These are phyloP conservation scores for Phytophthora sojae DNA, from an alignment of 352 stramenopile species.

Conservation along the genomic window DNA sequence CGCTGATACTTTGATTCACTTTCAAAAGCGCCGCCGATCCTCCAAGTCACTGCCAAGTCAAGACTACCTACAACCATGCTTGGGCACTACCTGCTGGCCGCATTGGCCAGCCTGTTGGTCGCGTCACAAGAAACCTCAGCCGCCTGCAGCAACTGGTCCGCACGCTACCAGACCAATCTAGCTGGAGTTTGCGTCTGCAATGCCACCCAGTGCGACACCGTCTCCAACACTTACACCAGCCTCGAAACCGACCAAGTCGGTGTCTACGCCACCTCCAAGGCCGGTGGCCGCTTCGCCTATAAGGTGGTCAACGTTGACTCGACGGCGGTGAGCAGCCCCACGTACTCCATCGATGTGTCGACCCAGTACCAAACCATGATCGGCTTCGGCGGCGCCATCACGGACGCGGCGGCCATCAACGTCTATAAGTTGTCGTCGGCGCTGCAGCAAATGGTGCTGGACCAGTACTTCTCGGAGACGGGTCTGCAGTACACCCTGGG, in stretches of 20 bases:
- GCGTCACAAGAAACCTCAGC: slow-evolving; percentile 19
- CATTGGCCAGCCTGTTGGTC: slow-evolving; percentile 10
- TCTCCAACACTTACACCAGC: slow-evolving; percentile 55
- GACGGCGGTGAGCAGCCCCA: slow-evolving; percentile 32
- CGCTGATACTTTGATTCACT: slow-evolving; percentile 9
- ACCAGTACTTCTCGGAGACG: slow-evolving; percentile 79
- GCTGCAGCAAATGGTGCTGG: slow-evolving; percentile 73
- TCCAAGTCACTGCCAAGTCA: slow-evolving; percentile 7
- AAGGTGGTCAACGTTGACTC: slow-evolving; percentile 40
- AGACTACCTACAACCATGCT: slow-evolving; percentile 13
- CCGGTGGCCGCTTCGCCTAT: slow-evolving; percentile 57
- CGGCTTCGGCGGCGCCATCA: slow-evolving; percentile 92
- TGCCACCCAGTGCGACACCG: slow-evolving; percentile 55
- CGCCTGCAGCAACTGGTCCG: slow-evolving; percentile 55
- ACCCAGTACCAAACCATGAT: slow-evolving; percentile 83
- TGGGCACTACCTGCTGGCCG: slow-evolving; percentile 5
- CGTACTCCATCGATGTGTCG: slow-evolving; percentile 57
- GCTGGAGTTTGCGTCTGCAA: slow-evolving; percentile 67
- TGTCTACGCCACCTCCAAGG: slow-evolving; percentile 58
- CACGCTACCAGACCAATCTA: slow-evolving; percentile 52
- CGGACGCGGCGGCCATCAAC: slow-evolving; percentile 87
- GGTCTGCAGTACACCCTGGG: slow-evolving; percentile 87
- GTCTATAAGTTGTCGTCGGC: slow-evolving; percentile 68
- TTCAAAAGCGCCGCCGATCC: slow-evolving; percentile 3
- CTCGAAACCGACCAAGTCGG: slow-evolving; percentile 50